Evolutionary conservation across 2,329 filamentous ascomycete species (phyloP), one percentile per base, ranked within the genome.

Genomic region (Xylariaceae sp.): DNA sequence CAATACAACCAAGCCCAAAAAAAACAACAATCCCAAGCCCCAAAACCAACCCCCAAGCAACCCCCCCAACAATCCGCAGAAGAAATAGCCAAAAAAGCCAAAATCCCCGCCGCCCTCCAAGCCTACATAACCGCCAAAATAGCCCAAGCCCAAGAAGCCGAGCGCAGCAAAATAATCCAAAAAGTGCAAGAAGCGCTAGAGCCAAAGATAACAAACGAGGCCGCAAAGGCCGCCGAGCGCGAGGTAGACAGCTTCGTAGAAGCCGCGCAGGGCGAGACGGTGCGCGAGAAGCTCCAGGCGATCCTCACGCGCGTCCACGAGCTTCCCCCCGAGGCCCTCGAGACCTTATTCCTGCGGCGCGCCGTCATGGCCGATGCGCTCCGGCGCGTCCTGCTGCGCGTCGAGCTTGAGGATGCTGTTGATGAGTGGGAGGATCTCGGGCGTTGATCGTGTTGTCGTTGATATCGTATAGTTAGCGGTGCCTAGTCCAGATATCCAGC

Each of bases 351-450:
- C 32, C 16, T 51, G 13, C 19, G 52, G 12, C 48, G 30, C 32
- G 4, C 8, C 2, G 41, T 46, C 16, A 59, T 53, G 54, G 18
- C 42, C 1, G 13, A 15, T 9, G 44, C 37, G 9, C 22, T 57
- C 16, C 45, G 19, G 32, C 30, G 47, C 12, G 46, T 55, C 10
- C n/a, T 55, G n/a, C 21, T 12, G 15, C 44, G 39, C 18, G 36
- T 49, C 2, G 49, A 59, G 37, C 9, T 50, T 12, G 36, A 51
- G 10, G 45, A 45, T 2, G 47, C 36, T 1, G 22, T 51, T 29
- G 29, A 10, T 2, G 46, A 57, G 42, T 53, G 43, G 54, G 51
- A 55, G 46, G 52, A 56, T 40, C 3, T 54, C 3, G 32, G 32
- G 44, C 10, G 22, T n/a, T n/a, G 21, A 16, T 37, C n/a, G 36